These are phyloP conservation scores for Cyanodermella asteris DNA, from an alignment of 2,329 filamentous ascomycete species.

Conservation along the genomic window DNA sequence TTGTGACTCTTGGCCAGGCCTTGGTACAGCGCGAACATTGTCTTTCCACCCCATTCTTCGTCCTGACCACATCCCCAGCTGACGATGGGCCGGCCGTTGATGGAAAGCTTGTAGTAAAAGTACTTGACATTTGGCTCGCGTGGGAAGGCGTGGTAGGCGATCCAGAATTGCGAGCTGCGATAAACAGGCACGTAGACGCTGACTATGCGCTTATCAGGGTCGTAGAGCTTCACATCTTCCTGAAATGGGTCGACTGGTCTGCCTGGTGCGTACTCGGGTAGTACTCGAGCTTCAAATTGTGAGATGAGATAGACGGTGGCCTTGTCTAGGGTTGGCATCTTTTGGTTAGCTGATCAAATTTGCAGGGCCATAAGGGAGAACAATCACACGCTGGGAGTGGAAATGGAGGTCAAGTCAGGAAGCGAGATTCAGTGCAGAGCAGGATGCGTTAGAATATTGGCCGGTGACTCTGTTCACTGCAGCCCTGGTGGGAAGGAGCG, in stretches of 20 bases:
- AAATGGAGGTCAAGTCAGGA: too few species aligned
- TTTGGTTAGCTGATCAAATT: too few species aligned
- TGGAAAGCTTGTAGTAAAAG: slow-evolving; percentile 25
- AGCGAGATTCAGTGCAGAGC: too few species aligned
- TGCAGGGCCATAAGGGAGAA: too few species aligned
- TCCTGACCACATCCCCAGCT: slow-evolving; percentile 23
- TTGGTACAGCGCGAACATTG: slow-evolving; percentile 22
- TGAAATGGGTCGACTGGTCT: slow-evolving; percentile 6
- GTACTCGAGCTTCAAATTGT: slow-evolving; percentile 17
- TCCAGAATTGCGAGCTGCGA: slow-evolving; percentile 21
- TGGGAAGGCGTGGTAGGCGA: slow-evolving; percentile 16
- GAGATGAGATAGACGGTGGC: slow-evolving; percentile 20
- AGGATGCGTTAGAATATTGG: too few species aligned
- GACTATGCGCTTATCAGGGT: slow-evolving; percentile 11
- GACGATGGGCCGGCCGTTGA: slow-evolving; percentile 17
- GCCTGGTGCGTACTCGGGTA: slow-evolving; percentile 17
- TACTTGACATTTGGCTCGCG: slow-evolving; percentile 7
- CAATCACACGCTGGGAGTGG: too few species aligned
- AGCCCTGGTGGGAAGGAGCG: too few species aligned
- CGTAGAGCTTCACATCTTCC: slow-evolving; percentile 6
- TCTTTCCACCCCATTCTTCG: slow-evolving; percentile 21
- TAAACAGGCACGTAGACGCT: slow-evolving; percentile 16
- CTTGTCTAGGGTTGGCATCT: slow-evolving; percentile 16
- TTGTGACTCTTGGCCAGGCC: not conserved
- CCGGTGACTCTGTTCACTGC: too few species aligned